Conservation (phyloP, 2,329 filamentous ascomycete species). For the Exophiala oligosperma region DNA sequence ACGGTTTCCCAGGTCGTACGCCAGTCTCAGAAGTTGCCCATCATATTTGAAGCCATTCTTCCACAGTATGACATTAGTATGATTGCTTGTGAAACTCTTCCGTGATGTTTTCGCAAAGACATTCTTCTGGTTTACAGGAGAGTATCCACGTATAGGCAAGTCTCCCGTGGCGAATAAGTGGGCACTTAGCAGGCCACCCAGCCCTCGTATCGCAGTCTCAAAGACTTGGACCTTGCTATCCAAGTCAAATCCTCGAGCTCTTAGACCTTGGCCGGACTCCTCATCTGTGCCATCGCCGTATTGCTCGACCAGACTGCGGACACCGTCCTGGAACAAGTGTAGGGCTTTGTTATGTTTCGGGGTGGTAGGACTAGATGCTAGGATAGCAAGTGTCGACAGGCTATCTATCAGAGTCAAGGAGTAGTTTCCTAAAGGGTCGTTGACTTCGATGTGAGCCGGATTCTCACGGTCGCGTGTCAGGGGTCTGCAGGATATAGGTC, state of each 20-base stretch:
- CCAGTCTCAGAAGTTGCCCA: slow-evolving; percentile 86
- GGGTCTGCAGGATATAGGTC: slow-evolving; percentile 80
- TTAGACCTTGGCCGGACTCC: slow-evolving; percentile 66
- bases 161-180: slow-evolving; percentile 92
- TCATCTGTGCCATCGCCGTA: slow-evolving; percentile 83
- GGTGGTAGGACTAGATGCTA: slow-evolving; percentile 69
- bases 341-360: slow-evolving; percentile 62
- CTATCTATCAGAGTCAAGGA: slow-evolving; percentile 94
- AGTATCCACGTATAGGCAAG: slow-evolving; percentile 79
- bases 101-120: slow-evolving; percentile 44
- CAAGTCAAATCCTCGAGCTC: slow-evolving; percentile 82
- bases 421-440: slow-evolving; percentile 96
- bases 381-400: slow-evolving; percentile 86
- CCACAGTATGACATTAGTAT: slow-evolving; percentile 62
- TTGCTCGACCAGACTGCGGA: slow-evolving; percentile 71
- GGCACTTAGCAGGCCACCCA: slow-evolving; percentile 86
- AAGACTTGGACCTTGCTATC: slow-evolving; percentile 99
- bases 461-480: slow-evolving; percentile 81
- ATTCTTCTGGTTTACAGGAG: slow-evolving; percentile 47
- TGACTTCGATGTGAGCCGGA: slow-evolving; percentile 78
- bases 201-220: slow-evolving; percentile 91
- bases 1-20: slow-evolving; percentile 78
- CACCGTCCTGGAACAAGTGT: slow-evolving; percentile 75
- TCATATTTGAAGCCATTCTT: slow-evolving; percentile 77
- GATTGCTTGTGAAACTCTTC: slow-evolving; percentile 30